A percentile compares a stretch with the other conserved stretches of the same genome.
phyloP scores from a whole-genome alignment of 1,139 yeast species.

The Sugiyamaella paludigena region DNA sequence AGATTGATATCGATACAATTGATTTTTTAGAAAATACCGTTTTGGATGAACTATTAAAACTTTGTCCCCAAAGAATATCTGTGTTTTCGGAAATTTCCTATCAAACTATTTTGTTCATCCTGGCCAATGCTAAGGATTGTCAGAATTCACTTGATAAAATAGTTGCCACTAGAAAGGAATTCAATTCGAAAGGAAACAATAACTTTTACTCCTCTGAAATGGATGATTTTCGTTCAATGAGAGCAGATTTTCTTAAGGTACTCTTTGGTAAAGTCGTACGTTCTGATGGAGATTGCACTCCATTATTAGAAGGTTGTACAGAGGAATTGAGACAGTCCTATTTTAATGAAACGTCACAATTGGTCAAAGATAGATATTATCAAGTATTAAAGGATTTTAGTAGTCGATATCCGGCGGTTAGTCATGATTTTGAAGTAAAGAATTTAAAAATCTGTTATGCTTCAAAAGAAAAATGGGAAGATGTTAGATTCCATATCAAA shows the following conservation, averaged over 20 bases:
- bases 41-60: constrained; percentile 2
- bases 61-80: constrained; percentile 2
- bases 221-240: constrained; percentile 18
- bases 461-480: constrained; percentile 8
- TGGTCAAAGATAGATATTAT: constrained; percentile 15
- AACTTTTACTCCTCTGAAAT: constrained; percentile 11
- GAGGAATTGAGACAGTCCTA: constrained; percentile 18
- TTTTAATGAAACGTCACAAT: constrained; percentile 13
- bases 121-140: constrained; percentile 13
- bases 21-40: constrained; percentile 14
- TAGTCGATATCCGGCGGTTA: constrained; percentile 2
- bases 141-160: constrained; percentile 6
- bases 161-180: constrained; percentile 7
- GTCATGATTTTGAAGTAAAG: constrained; percentile 4
- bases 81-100: constrained; percentile 20
- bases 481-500: constrained; percentile 5
- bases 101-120: constrained; percentile 19
- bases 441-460: neutral
- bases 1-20: constrained; percentile 14
- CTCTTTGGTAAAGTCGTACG: constrained; percentile 16
- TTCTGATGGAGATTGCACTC: constrained; percentile 1
- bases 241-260: constrained; percentile 21
- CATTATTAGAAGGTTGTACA: constrained; percentile 12
- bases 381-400: constrained; percentile 14
- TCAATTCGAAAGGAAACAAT: neutral